A percentile compares a stretch with the other conserved stretches of the same genome.
Evolutionary conservation across 2,329 filamentous ascomycete species (phyloP).

Genomic region (Colletotrichum zoysiae): DNA sequence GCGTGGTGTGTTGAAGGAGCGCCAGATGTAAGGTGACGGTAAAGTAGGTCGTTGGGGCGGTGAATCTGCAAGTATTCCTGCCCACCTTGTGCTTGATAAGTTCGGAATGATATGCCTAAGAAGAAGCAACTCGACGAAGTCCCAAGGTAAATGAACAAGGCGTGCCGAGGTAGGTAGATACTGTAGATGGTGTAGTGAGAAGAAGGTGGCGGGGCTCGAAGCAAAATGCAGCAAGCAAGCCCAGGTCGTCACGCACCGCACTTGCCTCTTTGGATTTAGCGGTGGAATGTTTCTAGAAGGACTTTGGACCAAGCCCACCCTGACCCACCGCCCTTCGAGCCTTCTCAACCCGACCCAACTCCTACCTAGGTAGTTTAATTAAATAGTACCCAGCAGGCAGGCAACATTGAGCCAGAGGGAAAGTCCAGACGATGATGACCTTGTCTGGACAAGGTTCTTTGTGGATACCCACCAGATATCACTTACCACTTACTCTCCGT

Average conservation of each 20-base stretch:
- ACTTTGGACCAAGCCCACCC: neutral
- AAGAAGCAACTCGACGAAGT: neutral
- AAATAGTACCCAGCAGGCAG: neutral
- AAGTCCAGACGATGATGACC: no score
- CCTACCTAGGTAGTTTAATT: neutral
- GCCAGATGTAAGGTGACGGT: constrained; percentile 19
- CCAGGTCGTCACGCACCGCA: constrained; percentile 10
- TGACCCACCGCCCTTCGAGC: neutral
- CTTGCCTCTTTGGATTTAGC: constrained; percentile 13
- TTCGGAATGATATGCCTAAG: neutral
- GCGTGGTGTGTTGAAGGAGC: constrained; percentile 9
- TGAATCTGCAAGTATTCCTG: constrained; percentile 9
- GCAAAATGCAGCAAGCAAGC: constrained; percentile 25
- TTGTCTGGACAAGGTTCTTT: constrained; percentile 1
- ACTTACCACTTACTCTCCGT: neutral
- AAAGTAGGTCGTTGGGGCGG: constrained; percentile 13
- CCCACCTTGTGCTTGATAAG: neutral
- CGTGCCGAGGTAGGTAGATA: constrained; percentile 5
- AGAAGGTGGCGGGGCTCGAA: constrained; percentile 33
- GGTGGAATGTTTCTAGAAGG: constrained; percentile 40
- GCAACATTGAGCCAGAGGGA: neutral
- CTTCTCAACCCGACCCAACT: constrained; percentile 17
- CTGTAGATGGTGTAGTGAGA: constrained; percentile 2
- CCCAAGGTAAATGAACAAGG: neutral
- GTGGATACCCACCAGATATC: constrained; percentile 30